These are phyloP conservation scores for Heterobasidion parviporum DNA, from an alignment of 1,284 basidiomycete species.

Conservation along the genomic window DNA sequence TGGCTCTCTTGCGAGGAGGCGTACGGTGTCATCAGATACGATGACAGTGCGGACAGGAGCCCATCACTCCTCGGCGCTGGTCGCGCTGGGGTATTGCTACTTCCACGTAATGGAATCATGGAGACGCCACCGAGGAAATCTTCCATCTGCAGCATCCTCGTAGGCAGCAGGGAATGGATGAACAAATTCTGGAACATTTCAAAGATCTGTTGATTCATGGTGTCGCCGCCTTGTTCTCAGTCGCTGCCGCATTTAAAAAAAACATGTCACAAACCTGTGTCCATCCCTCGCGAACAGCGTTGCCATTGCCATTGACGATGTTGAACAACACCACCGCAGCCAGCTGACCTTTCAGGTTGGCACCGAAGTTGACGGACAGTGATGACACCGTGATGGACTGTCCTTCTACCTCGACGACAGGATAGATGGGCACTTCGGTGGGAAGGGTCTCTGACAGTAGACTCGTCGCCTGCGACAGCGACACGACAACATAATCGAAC, in stretches of 20 bases:
- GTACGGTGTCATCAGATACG: conserved; percentile 96
- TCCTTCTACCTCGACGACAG: conserved; percentile 88
- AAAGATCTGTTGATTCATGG: conserved; percentile 59
- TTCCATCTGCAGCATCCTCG: conserved; percentile 89
- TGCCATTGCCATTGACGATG: conserved; percentile 96
- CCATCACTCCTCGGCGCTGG: conserved; percentile 73
- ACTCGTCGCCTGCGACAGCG: conserved; percentile 83
- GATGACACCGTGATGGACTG: conserved; percentile 87
- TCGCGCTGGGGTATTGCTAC: conserved; percentile 47
- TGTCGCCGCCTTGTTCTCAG: no score
- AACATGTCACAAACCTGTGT: conserved; percentile 48
- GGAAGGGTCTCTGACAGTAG: conserved; percentile 70
- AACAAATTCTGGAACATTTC: conserved; percentile 98
- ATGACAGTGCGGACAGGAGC: conserved; percentile 88
- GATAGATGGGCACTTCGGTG: conserved; percentile 76
- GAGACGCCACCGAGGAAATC: conserved; percentile 89
- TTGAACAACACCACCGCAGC: conserved; percentile 97
- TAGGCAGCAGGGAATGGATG: conserved; percentile 84
- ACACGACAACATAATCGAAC: conserved; percentile 93
- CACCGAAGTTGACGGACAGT: conserved; percentile 89
- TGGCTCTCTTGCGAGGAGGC: conserved; percentile 60
- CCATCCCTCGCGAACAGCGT: conserved; percentile 93
- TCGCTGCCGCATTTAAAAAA: background rate
- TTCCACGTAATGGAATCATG: conserved; percentile 80
- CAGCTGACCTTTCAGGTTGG: conserved; percentile 92